Base-by-base conservation (phyloP, 345 rosid species). In the Eucalyptus melliodora region DNA sequence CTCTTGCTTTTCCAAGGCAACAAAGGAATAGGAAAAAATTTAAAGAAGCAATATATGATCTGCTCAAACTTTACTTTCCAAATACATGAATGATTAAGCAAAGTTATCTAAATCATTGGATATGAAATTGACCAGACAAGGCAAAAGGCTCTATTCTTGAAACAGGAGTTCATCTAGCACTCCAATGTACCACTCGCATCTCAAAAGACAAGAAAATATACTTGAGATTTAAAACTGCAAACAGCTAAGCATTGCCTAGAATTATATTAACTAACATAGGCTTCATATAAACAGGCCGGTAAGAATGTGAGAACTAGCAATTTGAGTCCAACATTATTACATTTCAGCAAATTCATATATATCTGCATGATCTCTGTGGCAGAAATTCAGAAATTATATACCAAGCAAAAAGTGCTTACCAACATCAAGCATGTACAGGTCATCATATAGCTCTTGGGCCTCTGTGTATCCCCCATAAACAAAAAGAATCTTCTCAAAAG, bases 391-490 rank as follows among this genome's bases (percentile, higher is more conserved):
- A 65, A 50, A 77, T 67, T 14, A 55, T 42, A 12, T 13, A 17
- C 7, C 0, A 4, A 50, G 37, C 15, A 86, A 45, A 49, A 90
- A 34, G 89, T 62, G 90, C 96, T 59, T 95, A 96, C 99, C 99
- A 87, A 95, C 89, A 94, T 98, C 97, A 92, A 98, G 97, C 94
- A 96, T 92, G 88, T 95, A 93, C 23, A 97, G 92, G 89, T 97
- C 99, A 89, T 97, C 97, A 30, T 96, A 97, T 50, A 95, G 95
- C 93, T 96, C 95, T 93, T 97, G 99, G 83, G 97, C 95, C 91
- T 96, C 97, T 1, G 97, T 95, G 92, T 95, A 98, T 91, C 99
- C 99, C 89, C 99, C 99, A 90, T 96, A 98, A 86, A 98, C 99
- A 91, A 94, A 96, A 69, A 98, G 91, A 90, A 94, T 92, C 93